Base-by-base conservation (phyloP, 164 flowering plant species). In the Brasenia schreberi region DNA sequence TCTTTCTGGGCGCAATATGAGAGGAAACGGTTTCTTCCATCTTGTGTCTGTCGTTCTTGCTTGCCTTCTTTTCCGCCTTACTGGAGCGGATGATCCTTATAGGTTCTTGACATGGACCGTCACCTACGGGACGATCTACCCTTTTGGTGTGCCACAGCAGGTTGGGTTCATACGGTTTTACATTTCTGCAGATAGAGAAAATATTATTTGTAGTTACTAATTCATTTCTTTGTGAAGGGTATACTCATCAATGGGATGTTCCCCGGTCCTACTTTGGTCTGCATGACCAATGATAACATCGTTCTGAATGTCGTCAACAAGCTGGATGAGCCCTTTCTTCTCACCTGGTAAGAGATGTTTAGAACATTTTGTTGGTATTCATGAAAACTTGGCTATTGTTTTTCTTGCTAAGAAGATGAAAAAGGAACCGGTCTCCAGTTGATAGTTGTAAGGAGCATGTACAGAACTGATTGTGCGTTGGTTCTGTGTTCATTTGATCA, bases 121-220 rank as follows among this genome's bases (percentile, higher is more conserved):
- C 5, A 91, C 96, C 61, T 84, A 88, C 77, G 97, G 97, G 42
- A 85, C 81, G 58, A 68, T 73, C 64, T 80, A 81, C 61, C 96
- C 93, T 68, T 88, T 91, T 59, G 93, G 89, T 65, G 85, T 77
- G 56, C 78, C 92, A 44, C 97, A 94, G 73, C 87, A 90, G 96
- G 94, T 94, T 68, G 16, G 79, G 9, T 49, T 49, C 16, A 49
- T 14, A 49, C 16, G 10, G 12, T 49, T 49, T 49, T 49, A 3
- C 56, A 49, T 49, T 45, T 45, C 16, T 49, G 3, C 12, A 49
- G 10, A 14, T 49, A 9, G 10, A 14, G 10, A 14, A 49, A 49
- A 9, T 3, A 9, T 49, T 49, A 9, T 49, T 0, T 9, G 16
- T 49, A 49, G 10, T 49, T 49, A 49, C 56, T 49, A 49, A 49